Evolutionary conservation across 495 filamentous ascomycete species (phyloP).

Genomic region (Aspergillus funiculosus): DNA sequence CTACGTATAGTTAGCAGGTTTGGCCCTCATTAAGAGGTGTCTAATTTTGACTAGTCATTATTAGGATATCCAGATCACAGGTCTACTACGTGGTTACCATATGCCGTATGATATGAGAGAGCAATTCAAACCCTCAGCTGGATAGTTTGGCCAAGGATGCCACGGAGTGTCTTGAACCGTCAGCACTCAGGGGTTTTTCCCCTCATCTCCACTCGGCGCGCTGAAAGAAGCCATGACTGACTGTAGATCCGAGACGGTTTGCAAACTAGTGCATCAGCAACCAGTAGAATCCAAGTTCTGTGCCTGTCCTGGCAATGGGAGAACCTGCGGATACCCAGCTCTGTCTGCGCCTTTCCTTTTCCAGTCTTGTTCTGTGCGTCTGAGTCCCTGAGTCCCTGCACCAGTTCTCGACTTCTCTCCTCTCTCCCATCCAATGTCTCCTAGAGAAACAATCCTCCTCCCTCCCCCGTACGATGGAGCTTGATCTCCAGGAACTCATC

Average conservation of each 20-base stretch:
- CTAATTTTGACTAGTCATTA: no score
- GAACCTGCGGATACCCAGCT: neutral
- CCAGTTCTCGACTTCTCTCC: neutral
- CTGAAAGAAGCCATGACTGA: conserved; percentile 9
- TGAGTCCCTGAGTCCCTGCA: neutral
- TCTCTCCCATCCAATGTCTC: neutral
- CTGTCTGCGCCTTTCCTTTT: neutral
- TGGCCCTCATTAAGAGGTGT: no score
- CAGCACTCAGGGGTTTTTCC: conserved; percentile 9
- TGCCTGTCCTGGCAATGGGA: neutral
- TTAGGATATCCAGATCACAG: no score
- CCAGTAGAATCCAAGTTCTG: conserved; percentile 1
- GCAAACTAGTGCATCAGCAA: conserved; percentile 4
- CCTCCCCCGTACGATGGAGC: conserved; percentile 1
- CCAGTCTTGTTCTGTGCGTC: no score
- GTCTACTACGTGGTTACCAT: no score
- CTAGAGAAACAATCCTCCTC: neutral
- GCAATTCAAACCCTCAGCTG: no score
- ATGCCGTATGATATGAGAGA: no score
- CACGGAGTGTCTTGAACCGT: no score
- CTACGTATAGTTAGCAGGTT: no score
- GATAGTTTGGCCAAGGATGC: no score
- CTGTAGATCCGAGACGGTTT: conserved; percentile 10
- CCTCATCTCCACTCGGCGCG: conserved; percentile 3
- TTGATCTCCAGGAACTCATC: neutral